Base-by-base conservation (phyloP, 768 basidiomycete species). In the Boletellus ananas region DNA sequence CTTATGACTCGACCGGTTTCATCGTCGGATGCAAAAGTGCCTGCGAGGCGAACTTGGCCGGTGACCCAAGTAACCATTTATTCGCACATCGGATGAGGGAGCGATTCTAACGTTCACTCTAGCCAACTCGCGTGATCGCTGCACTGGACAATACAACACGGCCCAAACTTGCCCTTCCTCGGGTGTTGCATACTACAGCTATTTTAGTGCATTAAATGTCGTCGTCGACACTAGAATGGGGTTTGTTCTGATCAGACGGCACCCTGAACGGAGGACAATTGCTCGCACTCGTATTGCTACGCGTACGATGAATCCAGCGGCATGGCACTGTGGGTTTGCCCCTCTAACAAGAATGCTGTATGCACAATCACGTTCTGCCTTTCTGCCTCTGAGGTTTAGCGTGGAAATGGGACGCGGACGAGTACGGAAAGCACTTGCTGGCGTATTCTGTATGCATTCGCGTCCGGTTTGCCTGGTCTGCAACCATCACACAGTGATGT, bases 41-140 rank as follows among this genome's bases (percentile, higher is more conserved):
- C 31, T 85, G 83, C 55, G 50, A 62, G 4, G 74, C 74, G 0
- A 62, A 70, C 43, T 44, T 76, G 4, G 68, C 68, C 49, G 66
- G 66, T 13, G 18, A 70, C 33, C 60, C 68, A 21, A 6, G 72
- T 71, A 45, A 20, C 66, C 51, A 3, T 33, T 42, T 14, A 23
- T 27, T 29, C 10, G 8, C 27, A 29, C 27, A 27, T 7, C 14
- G 7, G 33, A 13, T 6, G 20, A 9, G 2, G 38, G 11, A 11
- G 9, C 29, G 16, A n/a, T 35, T 21, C 47, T 55, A 11, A 57
- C 18, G 18, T 18, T 37, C 37, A 20, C 35, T 43, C 27, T 23
- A 80, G 80, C 55, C 31, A 76, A 86, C 67, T 83, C 81, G 20
- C 65, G 74, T 5, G 83, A 85, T 59, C 86, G 85, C 65, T 87